A percentile compares a stretch with the other conserved stretches of the same genome.
These are phyloP conservation scores for Jimgerdemannia lactiflua DNA, from an alignment of 192 early-diverging fungal species.

Conservation along the genomic window DNA sequence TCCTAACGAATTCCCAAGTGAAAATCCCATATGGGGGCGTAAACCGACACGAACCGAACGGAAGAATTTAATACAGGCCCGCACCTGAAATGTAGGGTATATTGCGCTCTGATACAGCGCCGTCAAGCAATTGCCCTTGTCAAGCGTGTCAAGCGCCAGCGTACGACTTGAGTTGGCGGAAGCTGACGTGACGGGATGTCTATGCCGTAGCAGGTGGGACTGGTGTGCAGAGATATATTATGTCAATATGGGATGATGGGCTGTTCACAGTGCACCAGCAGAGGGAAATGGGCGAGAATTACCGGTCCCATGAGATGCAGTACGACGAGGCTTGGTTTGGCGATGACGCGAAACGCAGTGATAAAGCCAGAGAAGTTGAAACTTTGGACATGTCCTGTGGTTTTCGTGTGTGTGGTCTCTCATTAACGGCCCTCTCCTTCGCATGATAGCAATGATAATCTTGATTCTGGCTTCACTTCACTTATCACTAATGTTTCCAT, in stretches of 20 bases:
- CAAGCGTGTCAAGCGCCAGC: slow-evolving; percentile 88
- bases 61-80: neutral
- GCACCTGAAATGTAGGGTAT: slow-evolving; percentile 64
- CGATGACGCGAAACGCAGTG: slow-evolving; percentile 48
- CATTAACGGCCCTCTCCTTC: too few species aligned
- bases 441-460: too few species aligned
- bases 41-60: too few species aligned
- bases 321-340: slow-evolving; percentile 64
- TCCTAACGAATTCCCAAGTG: too few species aligned
- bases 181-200: too few species aligned
- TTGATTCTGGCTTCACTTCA: too few species aligned
- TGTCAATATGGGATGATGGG: slow-evolving; percentile 53
- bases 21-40: too few species aligned
- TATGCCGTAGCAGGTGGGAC: too few species aligned
- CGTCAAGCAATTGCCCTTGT: slow-evolving; percentile 96
- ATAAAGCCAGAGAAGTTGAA: slow-evolving; percentile 68
- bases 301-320: slow-evolving; percentile 70
- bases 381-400: too few species aligned
- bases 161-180: too few species aligned
- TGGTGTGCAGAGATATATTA: slow-evolving; percentile 63
- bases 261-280: slow-evolving; percentile 66
- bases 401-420: too few species aligned
- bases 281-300: slow-evolving; percentile 11
- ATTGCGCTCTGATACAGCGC: slow-evolving; percentile 71
- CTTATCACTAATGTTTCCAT: too few species aligned